A percentile compares a stretch with the other conserved stretches of the same genome.
phyloP scores from a whole-genome alignment of 2,329 filamentous ascomycete species.

The Phialocephala sp. region DNA sequence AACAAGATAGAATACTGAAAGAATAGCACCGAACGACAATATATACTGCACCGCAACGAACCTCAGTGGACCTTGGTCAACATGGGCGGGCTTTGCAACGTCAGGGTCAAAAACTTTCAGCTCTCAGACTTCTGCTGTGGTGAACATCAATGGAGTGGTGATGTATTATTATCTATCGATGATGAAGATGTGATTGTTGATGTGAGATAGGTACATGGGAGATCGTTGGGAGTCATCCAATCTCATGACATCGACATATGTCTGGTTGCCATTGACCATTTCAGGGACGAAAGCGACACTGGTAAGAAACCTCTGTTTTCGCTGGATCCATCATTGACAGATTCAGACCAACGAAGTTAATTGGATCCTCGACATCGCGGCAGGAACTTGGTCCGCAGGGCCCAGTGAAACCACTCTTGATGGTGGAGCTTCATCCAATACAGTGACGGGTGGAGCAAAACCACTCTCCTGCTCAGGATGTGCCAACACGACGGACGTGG shows the following conservation, averaged over 20 bases:
- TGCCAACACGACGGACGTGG: conserved; percentile 54
- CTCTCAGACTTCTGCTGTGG: conserved; percentile 65
- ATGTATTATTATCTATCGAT: conserved; percentile 30
- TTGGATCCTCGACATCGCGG: conserved; percentile 56
- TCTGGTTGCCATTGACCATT: conserved; percentile 67
- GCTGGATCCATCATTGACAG: background rate
- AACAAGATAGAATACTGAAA: background rate
- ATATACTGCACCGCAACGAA: conserved; percentile 63
- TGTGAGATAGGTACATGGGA: conserved; percentile 61
- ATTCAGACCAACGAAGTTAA: conserved; percentile 54
- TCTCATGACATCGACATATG: conserved; percentile 64
- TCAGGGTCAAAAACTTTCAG: conserved; percentile 61
- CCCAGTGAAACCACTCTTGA: conserved; percentile 56
- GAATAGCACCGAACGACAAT: conserved; percentile 62
- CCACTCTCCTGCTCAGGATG: conserved; percentile 56
- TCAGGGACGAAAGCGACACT: conserved; percentile 57
- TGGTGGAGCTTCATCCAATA: conserved; percentile 52
- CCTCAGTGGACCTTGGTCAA: conserved; percentile 64
- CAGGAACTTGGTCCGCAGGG: conserved; percentile 51
- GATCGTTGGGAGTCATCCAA: conserved; percentile 69
- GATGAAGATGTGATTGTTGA: background rate
- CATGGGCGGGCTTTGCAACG: conserved; percentile 64
- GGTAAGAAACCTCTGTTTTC: conserved; percentile 31
- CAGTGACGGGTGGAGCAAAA: conserved; percentile 52
- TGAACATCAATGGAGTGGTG: conserved; percentile 48